phyloP scores from a whole-genome alignment of 139 green algal genomes.

The Volvox africanus region DNA sequence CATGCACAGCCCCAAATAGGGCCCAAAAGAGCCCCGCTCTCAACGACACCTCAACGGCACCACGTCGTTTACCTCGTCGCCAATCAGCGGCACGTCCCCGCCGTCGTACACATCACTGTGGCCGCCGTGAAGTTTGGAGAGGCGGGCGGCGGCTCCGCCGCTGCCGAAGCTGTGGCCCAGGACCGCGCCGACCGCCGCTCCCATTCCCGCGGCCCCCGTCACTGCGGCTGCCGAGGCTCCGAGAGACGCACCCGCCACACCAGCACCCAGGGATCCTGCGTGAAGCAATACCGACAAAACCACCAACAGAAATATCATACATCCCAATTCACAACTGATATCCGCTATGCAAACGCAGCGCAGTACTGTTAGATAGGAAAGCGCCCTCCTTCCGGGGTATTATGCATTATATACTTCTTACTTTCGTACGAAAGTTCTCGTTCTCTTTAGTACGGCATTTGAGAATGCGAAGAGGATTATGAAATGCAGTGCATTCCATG shows the following conservation, averaged over 20 bases:
- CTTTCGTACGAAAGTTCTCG: too few relatives aligned
- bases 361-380: too few relatives aligned
- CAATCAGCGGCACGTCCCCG: constrained; percentile 28
- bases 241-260: background rate
- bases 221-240: background rate
- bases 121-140: background rate
- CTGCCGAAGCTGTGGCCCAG: constrained; percentile 5
- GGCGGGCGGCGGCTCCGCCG: background rate
- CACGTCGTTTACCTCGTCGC: background rate
- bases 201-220: constrained; percentile 16
- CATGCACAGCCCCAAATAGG: background rate
- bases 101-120: background rate
- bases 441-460: too few relatives aligned
- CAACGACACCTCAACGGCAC: too few relatives aligned
- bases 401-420: too few relatives aligned
- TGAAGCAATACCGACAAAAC: background rate
- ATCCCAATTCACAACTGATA: too few relatives aligned
- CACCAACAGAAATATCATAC: too few relatives aligned
- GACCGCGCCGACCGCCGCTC: background rate
- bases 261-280: constrained; percentile 30
- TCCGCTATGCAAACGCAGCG: too few relatives aligned
- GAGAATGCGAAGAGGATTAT: too few relatives aligned
- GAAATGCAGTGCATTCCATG: too few relatives aligned
- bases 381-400: too few relatives aligned
- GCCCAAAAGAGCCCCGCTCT: background rate